Conservation (phyloP, 805 yeast species). For the Metschnikowia continentalis region DNA sequence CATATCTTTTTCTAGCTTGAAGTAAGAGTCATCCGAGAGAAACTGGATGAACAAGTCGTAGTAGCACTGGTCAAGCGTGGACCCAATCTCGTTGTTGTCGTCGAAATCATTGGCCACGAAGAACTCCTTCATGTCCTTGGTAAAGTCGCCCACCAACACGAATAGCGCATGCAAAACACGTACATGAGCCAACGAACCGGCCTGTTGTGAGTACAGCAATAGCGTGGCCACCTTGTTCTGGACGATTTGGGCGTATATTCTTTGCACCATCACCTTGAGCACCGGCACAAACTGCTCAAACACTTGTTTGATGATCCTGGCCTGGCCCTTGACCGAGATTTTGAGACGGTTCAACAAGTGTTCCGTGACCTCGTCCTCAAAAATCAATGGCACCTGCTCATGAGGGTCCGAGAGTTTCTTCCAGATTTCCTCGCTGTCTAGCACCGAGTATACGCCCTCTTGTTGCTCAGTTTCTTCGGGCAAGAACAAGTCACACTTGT, state of each 20-base stretch:
- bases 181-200: conserved; percentile 67
- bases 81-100: conserved; percentile 40
- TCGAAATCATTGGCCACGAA: conserved; percentile 46
- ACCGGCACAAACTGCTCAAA: conserved; percentile 71
- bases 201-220: conserved; percentile 57
- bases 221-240: conserved; percentile 53
- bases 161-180: conserved; percentile 70
- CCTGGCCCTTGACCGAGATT: conserved; percentile 63
- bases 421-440: conserved; percentile 54
- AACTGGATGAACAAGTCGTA: conserved; percentile 72
- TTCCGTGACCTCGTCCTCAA: conserved; percentile 51
- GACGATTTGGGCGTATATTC: conserved; percentile 71
- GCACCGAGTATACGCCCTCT: conserved; percentile 28
- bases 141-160: conserved; percentile 52
- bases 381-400: conserved; percentile 31
- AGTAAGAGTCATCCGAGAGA: conserved; percentile 62
- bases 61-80: conserved; percentile 64
- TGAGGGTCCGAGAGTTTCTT: conserved; percentile 56
- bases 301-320: conserved; percentile 66
- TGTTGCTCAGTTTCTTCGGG: conserved; percentile 32
- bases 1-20: conserved; percentile 65
- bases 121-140: conserved; percentile 61
- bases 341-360: conserved; percentile 49
- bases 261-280: conserved; percentile 62
- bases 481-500: conserved; percentile 69